phyloP scores from a whole-genome alignment of 83 land plant species.

The Picea abies region DNA sequence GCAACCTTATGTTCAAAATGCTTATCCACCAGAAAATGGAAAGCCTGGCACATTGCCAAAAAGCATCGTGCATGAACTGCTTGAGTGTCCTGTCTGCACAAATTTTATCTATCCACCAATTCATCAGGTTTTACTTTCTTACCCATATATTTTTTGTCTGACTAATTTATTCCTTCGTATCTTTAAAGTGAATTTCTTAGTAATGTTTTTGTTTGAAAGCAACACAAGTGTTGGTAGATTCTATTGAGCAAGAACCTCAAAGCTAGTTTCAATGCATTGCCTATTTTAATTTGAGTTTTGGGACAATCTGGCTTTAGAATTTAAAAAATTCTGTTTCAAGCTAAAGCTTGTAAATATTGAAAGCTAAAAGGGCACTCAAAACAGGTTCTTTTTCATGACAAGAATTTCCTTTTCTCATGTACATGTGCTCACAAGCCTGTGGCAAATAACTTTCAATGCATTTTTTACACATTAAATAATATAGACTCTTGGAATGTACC shows the following conservation, averaged over 20 bases:
- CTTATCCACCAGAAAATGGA: constrained; percentile 2
- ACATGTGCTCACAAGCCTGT: too few species aligned
- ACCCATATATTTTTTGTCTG: neutral
- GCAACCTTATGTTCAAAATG: constrained; percentile 4
- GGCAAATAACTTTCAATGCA: too few species aligned
- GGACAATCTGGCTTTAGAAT: too few species aligned
- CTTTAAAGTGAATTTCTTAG: constrained; percentile 3
- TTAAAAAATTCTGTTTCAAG: neutral
- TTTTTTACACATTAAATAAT: too few species aligned
- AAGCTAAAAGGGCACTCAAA: neutral
- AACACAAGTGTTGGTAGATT: neutral
- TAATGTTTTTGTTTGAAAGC: neutral
- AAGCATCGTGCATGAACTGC: constrained; percentile 67
- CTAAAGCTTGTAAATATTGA: neutral
- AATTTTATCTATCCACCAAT: constrained; percentile 79
- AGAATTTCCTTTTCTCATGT: neutral
- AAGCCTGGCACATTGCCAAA: constrained; percentile 24
- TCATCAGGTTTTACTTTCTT: constrained; percentile 48
- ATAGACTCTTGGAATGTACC: too few species aligned
- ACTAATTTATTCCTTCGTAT: neutral
- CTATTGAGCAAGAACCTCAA: neutral
- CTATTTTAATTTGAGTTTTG: too few species aligned
- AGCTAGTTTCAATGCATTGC: too few species aligned
- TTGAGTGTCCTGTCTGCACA: constrained; percentile 69
- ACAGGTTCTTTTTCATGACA: neutral